Base-by-base conservation (phyloP, 257 asterid species). In the Solanum acaule region DNA sequence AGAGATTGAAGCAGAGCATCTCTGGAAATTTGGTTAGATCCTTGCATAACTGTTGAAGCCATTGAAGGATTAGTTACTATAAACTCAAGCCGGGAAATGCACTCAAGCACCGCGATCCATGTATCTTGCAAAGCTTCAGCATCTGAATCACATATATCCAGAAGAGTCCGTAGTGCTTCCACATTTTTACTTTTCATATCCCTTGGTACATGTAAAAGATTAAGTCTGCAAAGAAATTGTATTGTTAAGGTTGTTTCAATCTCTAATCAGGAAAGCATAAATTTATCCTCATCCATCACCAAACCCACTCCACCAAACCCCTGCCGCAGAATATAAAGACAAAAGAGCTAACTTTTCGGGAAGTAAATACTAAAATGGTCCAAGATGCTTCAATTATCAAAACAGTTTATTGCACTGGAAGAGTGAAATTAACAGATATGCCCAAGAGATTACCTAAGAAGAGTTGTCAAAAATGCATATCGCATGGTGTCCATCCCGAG, bases 401-500 rank as follows among this genome's bases (percentile, higher is more conserved):
- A 82, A 49, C 68, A 8, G 68, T 82, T 46, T 81, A 81, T 44
- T 27, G 87, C 89, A 88, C 88, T 56, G 46, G 83, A 90, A 75
- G 20, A 83, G 31, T 76, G 84, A 44, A 59, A 83, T 35, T 86
- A 84, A 76, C 59, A 87, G 70, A 78, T 86, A 75, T 23, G 61
- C 52, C 76, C 86, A 34, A 87, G 67, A 78, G 84, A 85, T 92
- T 94, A 94, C 99, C 99, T 93, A 86, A 97, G 93, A 91, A 97
- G 93, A 86, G 99, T 96, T 59, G 98, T 95, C 91, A 97, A 93
- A 85, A 96, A 94, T 82, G 99, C 99, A 84, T 97, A 97, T 90
- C 99, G 98, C 98, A 95, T 97, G 61, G 99, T 97, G 92, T 97
- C 99, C 99, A 97, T 97, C 92, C 97, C 96, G 86, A 97, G 97